A percentile compares a stretch with the other conserved stretches of the same genome.
Evolutionary conservation across 768 basidiomycete genomes (phyloP).

Genomic region (Kondoa malvinella): DNA sequence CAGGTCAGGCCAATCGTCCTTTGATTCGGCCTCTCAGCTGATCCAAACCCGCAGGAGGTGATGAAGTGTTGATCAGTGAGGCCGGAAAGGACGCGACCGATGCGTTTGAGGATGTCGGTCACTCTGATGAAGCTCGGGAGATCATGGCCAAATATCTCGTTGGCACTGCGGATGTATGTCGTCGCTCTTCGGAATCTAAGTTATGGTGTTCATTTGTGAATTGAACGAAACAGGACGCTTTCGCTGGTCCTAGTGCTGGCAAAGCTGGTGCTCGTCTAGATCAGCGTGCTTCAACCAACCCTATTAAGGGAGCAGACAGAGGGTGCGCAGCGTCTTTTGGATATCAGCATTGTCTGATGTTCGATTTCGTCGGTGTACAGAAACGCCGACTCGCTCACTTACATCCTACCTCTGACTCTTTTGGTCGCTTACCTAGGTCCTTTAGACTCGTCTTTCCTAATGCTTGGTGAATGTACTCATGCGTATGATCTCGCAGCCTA

Average conservation of each 20-base stretch:
- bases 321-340: background rate
- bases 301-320: background rate
- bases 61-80: constrained; percentile 90
- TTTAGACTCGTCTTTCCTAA: background rate
- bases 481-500: background rate
- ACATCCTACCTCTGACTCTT: constrained; percentile 62
- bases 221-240: background rate
- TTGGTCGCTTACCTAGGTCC: constrained; percentile 62
- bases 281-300: background rate
- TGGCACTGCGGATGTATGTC: constrained; percentile 44
- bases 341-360: background rate
- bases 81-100: constrained; percentile 88
- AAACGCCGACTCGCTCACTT: constrained; percentile 44
- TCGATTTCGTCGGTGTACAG: constrained; percentile 3
- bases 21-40: constrained; percentile 33
- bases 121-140: constrained; percentile 90
- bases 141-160: constrained; percentile 61
- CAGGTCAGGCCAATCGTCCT: constrained; percentile 9
- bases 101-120: constrained; percentile 97
- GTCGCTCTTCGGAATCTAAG: background rate
- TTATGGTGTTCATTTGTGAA: background rate
- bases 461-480: background rate
- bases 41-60: constrained; percentile 70
- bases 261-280: background rate
- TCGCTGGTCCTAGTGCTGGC: background rate